Conservation (phyloP, 2,329 filamentous ascomycete species). For the Fusarium duplospermum region DNA sequence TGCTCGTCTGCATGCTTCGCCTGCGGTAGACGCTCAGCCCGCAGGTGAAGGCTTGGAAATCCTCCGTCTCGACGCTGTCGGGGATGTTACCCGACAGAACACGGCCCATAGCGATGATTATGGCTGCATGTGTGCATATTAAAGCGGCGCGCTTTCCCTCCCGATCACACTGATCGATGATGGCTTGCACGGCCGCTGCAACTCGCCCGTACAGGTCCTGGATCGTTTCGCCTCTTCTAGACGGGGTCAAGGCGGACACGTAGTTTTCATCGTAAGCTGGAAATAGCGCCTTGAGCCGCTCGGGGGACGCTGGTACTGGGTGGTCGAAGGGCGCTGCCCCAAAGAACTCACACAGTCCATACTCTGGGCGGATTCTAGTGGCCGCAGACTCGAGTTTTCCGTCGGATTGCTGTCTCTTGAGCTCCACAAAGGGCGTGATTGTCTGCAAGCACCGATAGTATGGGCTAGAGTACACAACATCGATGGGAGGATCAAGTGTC, state of each 20-base stretch:
- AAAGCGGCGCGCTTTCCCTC: constrained; percentile 77
- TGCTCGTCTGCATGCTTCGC: constrained; percentile 24
- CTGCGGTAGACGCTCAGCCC: constrained; percentile 74
- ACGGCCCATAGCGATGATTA: constrained; percentile 87
- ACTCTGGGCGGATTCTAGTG: constrained; percentile 64
- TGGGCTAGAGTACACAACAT: constrained; percentile 83
- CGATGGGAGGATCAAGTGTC: constrained; percentile 73
- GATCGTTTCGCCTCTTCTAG: constrained; percentile 80
- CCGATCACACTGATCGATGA: constrained; percentile 80
- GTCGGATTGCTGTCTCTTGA: constrained; percentile 47
- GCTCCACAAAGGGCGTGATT: constrained; percentile 73
- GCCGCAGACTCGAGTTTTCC: constrained; percentile 32
- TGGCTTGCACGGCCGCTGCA: constrained; percentile 73
- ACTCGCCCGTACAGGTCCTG: constrained; percentile 83
- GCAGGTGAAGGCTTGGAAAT: constrained; percentile 89
- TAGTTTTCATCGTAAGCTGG: constrained; percentile 70
- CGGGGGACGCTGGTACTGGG: constrained; percentile 76
- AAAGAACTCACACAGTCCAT: constrained; percentile 86
- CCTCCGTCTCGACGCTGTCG: constrained; percentile 75
- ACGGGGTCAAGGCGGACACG: constrained; percentile 73
- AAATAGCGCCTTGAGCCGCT: constrained; percentile 75
- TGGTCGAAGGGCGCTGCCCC: constrained; percentile 88
- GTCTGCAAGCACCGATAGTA: constrained; percentile 93
- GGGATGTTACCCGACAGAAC: constrained; percentile 84
- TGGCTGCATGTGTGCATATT: constrained; percentile 90